Evolutionary conservation across 2,329 filamentous ascomycete species (phyloP).

Genomic region (Scorias spongiosa): DNA sequence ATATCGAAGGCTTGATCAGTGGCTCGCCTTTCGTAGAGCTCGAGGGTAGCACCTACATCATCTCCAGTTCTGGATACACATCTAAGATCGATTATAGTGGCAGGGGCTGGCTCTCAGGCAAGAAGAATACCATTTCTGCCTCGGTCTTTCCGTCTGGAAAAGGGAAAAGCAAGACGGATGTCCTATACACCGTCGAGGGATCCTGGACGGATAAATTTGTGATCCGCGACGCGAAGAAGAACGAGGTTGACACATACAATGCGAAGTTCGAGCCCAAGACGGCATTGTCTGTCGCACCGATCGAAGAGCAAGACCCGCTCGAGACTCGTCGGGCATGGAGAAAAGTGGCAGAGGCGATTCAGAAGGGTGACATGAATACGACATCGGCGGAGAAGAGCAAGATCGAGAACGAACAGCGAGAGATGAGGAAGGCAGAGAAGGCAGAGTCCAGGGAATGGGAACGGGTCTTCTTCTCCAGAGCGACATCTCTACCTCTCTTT

Average conservation of each 20-base stretch:
- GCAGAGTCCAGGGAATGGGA: conserved; percentile 66
- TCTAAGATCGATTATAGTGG: conserved; percentile 86
- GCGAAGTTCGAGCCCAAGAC: conserved; percentile 38
- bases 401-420: conserved; percentile 81
- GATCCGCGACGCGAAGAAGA: conserved; percentile 51
- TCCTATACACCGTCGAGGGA: conserved; percentile 67
- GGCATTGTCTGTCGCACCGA: conserved; percentile 52
- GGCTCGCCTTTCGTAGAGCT: conserved; percentile 82
- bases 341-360: conserved; percentile 69
- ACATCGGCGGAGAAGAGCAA: conserved; percentile 67
- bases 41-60: conserved; percentile 70
- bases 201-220: conserved; percentile 80
- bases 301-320: conserved; percentile 70
- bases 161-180: conserved; percentile 45
- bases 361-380: conserved; percentile 67
- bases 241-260: conserved; percentile 30
- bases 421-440: conserved; percentile 57
- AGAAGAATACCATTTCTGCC: conserved; percentile 83
- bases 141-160: conserved; percentile 52
- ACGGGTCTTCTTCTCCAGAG: conserved; percentile 58
- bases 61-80: conserved; percentile 72
- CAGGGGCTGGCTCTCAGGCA: conserved; percentile 86
- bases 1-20: conserved; percentile 85
- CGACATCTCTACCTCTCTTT: conserved; percentile 26
- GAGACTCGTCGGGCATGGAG: conserved; percentile 81